These are phyloP conservation scores for Thalassiosira profunda DNA, from an alignment of 108 stramenopile species.

Conservation along the genomic window DNA sequence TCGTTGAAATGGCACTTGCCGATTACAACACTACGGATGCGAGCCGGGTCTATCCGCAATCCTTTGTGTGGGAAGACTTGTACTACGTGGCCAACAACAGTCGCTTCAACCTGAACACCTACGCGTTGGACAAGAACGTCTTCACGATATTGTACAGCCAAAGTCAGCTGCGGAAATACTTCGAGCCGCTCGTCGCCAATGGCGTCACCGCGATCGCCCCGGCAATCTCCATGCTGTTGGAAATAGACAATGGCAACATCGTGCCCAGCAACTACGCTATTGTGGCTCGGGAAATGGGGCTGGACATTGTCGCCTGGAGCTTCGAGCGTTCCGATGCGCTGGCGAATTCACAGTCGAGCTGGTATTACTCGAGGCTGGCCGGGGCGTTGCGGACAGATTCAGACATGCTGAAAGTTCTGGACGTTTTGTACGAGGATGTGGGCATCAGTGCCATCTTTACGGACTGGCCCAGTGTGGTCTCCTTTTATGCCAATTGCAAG, in stretches of 20 bases:
- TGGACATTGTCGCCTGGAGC: conserved; percentile 15
- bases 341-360: not conserved
- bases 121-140: conserved; percentile 7
- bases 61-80: conserved; percentile 7
- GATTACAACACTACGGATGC: conserved; percentile 3
- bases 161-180: conserved; percentile 4
- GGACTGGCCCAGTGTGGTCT: conserved; percentile 5
- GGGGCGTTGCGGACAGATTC: conserved; percentile 8
- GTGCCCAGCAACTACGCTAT: conserved; percentile 9
- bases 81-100: conserved; percentile 7
- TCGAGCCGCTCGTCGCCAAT: conserved; percentile 9
- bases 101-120: not conserved
- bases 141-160: not conserved
- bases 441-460: conserved; percentile 15
- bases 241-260: conserved; percentile 1
- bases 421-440: conserved; percentile 6
- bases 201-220: conserved; percentile 4
- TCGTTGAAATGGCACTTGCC: not conserved
- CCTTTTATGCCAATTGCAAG: conserved; percentile 21
- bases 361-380: conserved; percentile 11
- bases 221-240: conserved; percentile 10
- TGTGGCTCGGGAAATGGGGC: conserved; percentile 8
- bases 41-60: conserved; percentile 1
- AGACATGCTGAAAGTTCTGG: conserved; percentile 11
- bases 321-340: conserved; percentile 9